These are phyloP conservation scores for Nannochloropsis oceanica DNA, from an alignment of 108 stramenopile species.

Conservation along the genomic window DNA sequence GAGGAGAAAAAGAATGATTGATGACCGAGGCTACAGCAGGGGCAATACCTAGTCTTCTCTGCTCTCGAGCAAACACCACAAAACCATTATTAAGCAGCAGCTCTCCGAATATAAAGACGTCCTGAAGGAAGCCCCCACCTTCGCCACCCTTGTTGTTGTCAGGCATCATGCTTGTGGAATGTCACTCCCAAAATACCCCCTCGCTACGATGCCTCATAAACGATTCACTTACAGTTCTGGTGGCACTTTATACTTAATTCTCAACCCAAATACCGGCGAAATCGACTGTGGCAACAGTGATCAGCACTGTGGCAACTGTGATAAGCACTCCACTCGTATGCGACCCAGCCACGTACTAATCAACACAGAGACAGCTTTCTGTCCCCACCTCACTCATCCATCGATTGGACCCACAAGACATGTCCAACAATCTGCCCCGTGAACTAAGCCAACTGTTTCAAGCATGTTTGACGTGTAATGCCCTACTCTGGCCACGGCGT, in stretches of 20 bases:
- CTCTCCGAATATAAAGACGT: not conserved
- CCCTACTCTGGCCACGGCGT: not conserved
- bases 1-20: too few relatives aligned
- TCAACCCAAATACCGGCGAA: not conserved
- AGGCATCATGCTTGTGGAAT: not conserved
- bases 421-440: not conserved
- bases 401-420: not conserved
- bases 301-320: not conserved
- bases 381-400: not conserved
- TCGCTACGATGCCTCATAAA: not conserved
- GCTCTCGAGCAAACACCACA: not conserved
- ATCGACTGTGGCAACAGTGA: not conserved
- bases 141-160: not conserved
- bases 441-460: not conserved
- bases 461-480: not conserved
- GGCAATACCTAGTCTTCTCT: not conserved
- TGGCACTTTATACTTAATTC: not conserved
- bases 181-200: not conserved
- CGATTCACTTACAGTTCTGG: not conserved
- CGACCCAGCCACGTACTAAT: not conserved
- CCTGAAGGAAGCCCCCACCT: not conserved
- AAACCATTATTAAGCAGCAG: not conserved
- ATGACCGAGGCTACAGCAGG: not conserved
- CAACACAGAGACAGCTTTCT: not conserved
- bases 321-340: not conserved